Evolutionary conservation across 345 rosid genomes (phyloP).

Genomic region (Brassica nigra): DNA sequence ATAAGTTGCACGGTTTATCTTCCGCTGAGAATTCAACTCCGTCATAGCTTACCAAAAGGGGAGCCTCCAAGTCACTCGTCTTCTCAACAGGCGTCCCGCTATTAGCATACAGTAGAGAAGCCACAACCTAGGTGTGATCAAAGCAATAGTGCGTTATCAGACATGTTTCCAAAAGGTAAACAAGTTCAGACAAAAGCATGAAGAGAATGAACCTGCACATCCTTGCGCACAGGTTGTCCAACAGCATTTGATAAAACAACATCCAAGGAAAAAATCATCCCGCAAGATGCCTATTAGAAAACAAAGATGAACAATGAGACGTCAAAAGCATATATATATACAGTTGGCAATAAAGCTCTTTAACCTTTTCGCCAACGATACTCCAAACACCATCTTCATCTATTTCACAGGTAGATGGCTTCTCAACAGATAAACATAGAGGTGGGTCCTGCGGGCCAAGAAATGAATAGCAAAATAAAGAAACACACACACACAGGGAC

Average conservation of each 20-base stretch:
- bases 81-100: slow-evolving; percentile 66
- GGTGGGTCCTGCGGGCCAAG: slow-evolving; percentile 67
- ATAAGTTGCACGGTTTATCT: slow-evolving; percentile 60
- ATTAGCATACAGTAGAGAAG: slow-evolving; percentile 77
- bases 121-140: slow-evolving; percentile 53
- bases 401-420: slow-evolving; percentile 58
- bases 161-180: not conserved
- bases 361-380: slow-evolving; percentile 81
- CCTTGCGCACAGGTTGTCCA: slow-evolving; percentile 59
- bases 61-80: slow-evolving; percentile 65
- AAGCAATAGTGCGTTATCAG: slow-evolving; percentile 3
- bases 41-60: slow-evolving; percentile 71
- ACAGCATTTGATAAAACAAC: slow-evolving; percentile 67
- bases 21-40: slow-evolving; percentile 73
- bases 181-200: slow-evolving; percentile 16
- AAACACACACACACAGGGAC: not conserved
- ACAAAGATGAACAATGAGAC: not conserved
- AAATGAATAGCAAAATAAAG: slow-evolving; percentile 19
- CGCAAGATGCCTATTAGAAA: slow-evolving; percentile 64
- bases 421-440: slow-evolving; percentile 56
- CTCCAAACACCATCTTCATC: slow-evolving; percentile 73
- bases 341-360: slow-evolving; percentile 25
- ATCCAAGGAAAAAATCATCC: slow-evolving; percentile 73
- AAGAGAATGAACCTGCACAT: slow-evolving; percentile 58
- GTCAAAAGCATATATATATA: slow-evolving; percentile 11